These are phyloP conservation scores for Ophiostoma ips DNA, from an alignment of 2,329 filamentous ascomycete genomes.

Conservation along the genomic window DNA sequence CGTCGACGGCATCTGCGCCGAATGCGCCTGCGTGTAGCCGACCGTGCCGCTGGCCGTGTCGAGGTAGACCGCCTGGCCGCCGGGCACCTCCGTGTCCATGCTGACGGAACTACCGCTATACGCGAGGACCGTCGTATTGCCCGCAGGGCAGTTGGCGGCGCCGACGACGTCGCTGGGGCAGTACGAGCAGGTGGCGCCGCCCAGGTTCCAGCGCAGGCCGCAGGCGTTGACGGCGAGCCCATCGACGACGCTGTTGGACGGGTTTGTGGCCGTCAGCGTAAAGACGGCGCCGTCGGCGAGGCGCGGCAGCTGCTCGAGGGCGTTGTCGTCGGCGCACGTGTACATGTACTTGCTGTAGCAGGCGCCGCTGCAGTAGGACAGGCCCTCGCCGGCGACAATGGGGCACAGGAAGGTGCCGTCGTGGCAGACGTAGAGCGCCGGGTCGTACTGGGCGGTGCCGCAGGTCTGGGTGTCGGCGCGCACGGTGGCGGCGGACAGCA, in stretches of 20 bases:
- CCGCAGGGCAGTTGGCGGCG: constrained; percentile 17
- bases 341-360: constrained; percentile 25
- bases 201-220: constrained; percentile 14
- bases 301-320: constrained; percentile 15
- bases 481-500: constrained; percentile 2
- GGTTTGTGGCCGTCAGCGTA: constrained; percentile 20
- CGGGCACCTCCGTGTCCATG: constrained; percentile 21
- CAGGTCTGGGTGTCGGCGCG: constrained; percentile 8
- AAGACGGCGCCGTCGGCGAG: constrained; percentile 14
- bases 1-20: constrained; percentile 18
- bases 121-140: constrained; percentile 17
- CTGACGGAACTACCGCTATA: constrained; percentile 5
- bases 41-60: constrained; percentile 17
- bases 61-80: constrained; percentile 21
- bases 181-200: constrained; percentile 20
- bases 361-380: constrained; percentile 21
- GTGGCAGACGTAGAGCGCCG: constrained; percentile 19
- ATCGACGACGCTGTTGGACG: constrained; percentile 17
- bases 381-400: constrained; percentile 21
- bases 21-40: constrained; percentile 23
- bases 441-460: constrained; percentile 12
- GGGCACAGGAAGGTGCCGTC: constrained; percentile 21
- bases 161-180: constrained; percentile 17
- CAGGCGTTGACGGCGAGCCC: constrained; percentile 19
- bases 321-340: constrained; percentile 18